Percentiles rank a stretch among this genome's conserved stretches.
These are phyloP conservation scores for Lodderomyces elongisporus DNA, from an alignment of 1,139 yeast species.

Conservation along the genomic window DNA sequence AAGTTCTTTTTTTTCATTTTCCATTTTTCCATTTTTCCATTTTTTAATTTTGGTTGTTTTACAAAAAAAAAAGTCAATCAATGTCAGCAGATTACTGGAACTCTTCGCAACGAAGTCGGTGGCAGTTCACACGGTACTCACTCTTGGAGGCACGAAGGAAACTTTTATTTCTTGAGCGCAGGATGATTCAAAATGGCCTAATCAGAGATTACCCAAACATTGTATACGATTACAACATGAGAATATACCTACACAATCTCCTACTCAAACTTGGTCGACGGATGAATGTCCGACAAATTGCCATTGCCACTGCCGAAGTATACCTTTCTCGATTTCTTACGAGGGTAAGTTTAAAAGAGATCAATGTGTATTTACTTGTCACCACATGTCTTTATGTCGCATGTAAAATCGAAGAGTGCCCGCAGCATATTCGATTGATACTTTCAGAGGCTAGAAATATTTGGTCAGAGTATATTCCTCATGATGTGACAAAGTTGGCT, in stretches of 20 bases:
- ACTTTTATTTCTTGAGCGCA: slow-evolving; percentile 36
- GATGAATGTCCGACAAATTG: slow-evolving; percentile 72
- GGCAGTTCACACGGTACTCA: slow-evolving; percentile 40
- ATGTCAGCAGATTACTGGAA: slow-evolving; percentile 50
- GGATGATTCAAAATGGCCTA: slow-evolving; percentile 44
- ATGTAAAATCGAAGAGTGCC: slow-evolving; percentile 91
- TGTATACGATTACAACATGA: slow-evolving; percentile 55
- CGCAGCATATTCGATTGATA: slow-evolving; percentile 84
- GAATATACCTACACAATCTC: slow-evolving; percentile 65
- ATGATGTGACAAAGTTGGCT: slow-evolving; percentile 88
- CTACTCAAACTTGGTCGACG: slow-evolving; percentile 74
- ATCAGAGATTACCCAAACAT: slow-evolving; percentile 42
- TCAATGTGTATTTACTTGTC: slow-evolving; percentile 73
- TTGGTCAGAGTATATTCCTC: slow-evolving; percentile 95
- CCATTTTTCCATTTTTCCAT: no score
- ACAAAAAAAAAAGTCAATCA: no score
- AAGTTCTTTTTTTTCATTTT: no score
- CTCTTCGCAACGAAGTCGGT: slow-evolving; percentile 39
- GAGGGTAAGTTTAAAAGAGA: slow-evolving; percentile 69
- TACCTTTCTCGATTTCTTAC: slow-evolving; percentile 73
- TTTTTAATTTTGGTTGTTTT: no score
- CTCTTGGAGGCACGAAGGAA: slow-evolving; percentile 38
- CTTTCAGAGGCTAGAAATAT: slow-evolving; percentile 79
- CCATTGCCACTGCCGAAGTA: slow-evolving; percentile 84
- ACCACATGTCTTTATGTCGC: slow-evolving; percentile 87